phyloP scores from a whole-genome alignment of 1,139 yeast genomes.

The Arxiozyma slooffiae region DNA sequence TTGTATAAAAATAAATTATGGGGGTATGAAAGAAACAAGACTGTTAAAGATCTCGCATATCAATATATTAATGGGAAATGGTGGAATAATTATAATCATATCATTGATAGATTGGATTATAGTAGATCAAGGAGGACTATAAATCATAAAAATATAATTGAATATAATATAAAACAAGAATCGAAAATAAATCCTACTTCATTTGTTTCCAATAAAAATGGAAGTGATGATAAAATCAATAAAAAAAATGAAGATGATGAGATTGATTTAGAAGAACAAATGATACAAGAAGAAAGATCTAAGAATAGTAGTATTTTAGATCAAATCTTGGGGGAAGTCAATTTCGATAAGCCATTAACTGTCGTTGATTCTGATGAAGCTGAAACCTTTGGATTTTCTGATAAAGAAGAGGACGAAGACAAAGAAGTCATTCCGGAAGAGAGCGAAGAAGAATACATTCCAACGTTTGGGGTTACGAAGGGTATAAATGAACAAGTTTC shows the following conservation, averaged over 20 bases:
- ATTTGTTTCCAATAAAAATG: conserved; percentile 18
- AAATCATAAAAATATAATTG: conserved; percentile 3
- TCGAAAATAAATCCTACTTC: conserved; percentile 11
- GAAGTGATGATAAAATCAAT: conserved; percentile 14
- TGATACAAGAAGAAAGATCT: conserved; percentile 23
- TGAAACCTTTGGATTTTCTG: conserved; percentile 38
- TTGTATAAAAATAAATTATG: conserved; percentile 70
- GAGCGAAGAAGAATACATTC: conserved; percentile 42
- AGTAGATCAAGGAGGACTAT: conserved; percentile 13
- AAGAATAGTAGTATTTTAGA: conserved; percentile 44
- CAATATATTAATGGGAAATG: conserved; percentile 51
- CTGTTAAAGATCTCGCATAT: conserved; percentile 52
- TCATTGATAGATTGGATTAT: conserved; percentile 47
- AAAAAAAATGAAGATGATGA: conserved; percentile 26
- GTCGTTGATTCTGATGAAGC: conserved; percentile 40
- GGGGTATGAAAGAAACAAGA: conserved; percentile 72
- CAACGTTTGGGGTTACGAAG: conserved; percentile 37
- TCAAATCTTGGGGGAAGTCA: conserved; percentile 41
- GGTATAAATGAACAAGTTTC: conserved; percentile 6
- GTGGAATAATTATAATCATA: conserved; percentile 76
- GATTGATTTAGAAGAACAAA: conserved; percentile 7
- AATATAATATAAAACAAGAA: conserved; percentile 9
- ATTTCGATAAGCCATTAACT: conserved; percentile 54
- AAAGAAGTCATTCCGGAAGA: conserved; percentile 16
- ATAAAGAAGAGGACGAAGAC: conserved; percentile 33